Evolutionary conservation across 2,329 filamentous ascomycete genomes (phyloP).

Genomic region (Apiospora kogelbergensis): DNA sequence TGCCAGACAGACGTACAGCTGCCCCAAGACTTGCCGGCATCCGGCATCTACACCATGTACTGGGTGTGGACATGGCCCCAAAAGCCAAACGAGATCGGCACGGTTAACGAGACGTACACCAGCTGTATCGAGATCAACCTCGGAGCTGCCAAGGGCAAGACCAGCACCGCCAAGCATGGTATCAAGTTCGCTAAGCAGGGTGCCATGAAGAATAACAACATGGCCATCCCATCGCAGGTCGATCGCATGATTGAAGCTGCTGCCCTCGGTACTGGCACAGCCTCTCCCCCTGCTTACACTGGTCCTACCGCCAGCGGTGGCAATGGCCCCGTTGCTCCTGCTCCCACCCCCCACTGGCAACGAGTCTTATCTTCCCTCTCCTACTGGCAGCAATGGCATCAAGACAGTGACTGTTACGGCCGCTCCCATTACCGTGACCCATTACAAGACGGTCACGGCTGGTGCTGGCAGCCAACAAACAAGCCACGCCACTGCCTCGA

Average conservation of each 20-base stretch:
- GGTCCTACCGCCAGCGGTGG: slow-evolving; percentile 18
- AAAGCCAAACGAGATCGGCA: slow-evolving; percentile 42
- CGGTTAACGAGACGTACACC: slow-evolving; percentile 58
- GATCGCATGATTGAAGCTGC: slow-evolving; percentile 39
- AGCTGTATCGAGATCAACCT: slow-evolving; percentile 44
- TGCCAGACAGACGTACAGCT: slow-evolving; percentile 83
- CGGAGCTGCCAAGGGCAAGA: slow-evolving; percentile 27
- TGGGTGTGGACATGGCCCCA: slow-evolving; percentile 97
- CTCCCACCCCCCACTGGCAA: background rate
- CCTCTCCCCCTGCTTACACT: slow-evolving; percentile 20
- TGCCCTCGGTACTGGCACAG: slow-evolving; percentile 29
- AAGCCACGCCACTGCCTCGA: slow-evolving; percentile 14
- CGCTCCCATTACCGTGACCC: slow-evolving; percentile 37
- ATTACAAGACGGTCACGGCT: slow-evolving; percentile 38
- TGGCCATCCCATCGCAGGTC: slow-evolving; percentile 44
- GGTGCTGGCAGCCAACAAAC: slow-evolving; percentile 15
- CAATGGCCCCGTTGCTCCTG: slow-evolving; percentile 6
- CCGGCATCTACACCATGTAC: slow-evolving; percentile 76
- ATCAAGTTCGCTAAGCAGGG: slow-evolving; percentile 32
- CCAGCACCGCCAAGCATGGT: slow-evolving; percentile 34
- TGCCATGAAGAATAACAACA: slow-evolving; percentile 30
- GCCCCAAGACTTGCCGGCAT: slow-evolving; percentile 62
- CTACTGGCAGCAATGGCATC: slow-evolving; percentile 22
- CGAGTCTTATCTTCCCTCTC: background rate
- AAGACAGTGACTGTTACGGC: slow-evolving; percentile 44